Evolutionary conservation across 306 rosid genomes (phyloP).

Genomic region (Rosa lucieae): DNA sequence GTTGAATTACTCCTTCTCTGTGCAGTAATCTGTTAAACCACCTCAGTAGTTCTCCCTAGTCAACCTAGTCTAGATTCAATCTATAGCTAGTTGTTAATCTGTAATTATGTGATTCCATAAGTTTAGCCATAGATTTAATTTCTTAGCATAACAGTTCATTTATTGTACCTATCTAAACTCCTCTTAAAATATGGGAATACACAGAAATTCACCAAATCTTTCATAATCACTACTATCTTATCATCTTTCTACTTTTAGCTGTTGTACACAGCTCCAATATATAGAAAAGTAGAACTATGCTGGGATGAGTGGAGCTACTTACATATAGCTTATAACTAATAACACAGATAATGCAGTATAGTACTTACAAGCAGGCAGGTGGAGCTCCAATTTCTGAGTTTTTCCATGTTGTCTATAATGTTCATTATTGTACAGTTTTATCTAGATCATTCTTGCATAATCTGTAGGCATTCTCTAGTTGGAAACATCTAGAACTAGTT

Average conservation of each 20-base stretch:
- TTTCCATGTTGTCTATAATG: no score
- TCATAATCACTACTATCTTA: background rate
- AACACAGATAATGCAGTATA: background rate
- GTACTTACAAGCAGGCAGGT: background rate
- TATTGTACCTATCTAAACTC: background rate
- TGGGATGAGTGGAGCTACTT: background rate
- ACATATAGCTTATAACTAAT: background rate
- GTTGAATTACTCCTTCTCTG: background rate
- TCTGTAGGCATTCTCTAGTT: background rate
- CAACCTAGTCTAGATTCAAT: background rate
- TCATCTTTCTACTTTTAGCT: background rate
- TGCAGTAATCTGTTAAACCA: background rate
- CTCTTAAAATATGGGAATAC: background rate
- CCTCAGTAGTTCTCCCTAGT: background rate
- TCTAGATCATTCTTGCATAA: background rate
- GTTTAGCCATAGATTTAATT: background rate
- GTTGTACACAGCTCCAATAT: background rate
- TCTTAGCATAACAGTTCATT: background rate
- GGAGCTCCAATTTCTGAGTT: background rate
- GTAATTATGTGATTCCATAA: background rate
- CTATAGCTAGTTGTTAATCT: background rate
- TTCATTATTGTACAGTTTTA: background rate
- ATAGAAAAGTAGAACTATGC: background rate
- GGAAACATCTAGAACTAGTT: background rate
- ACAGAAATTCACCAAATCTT: background rate